A percentile compares a stretch with the other conserved stretches of the same genome.
phyloP scores from a whole-genome alignment of 371 early-diverging fungal species.

The Fennellomyces sp. region DNA sequence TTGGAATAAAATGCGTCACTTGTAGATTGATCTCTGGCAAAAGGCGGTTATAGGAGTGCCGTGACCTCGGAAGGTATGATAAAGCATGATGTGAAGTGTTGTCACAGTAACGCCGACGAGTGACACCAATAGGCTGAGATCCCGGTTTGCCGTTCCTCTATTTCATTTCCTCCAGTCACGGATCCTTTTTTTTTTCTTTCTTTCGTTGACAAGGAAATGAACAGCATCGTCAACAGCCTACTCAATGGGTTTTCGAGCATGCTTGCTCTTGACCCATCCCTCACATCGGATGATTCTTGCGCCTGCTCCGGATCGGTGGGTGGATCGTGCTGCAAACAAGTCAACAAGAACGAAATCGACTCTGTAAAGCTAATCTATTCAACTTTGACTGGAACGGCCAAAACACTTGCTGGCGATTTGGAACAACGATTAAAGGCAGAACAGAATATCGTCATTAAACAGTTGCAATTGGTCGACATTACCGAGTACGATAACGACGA shows the following conservation, averaged over 20 bases:
- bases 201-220: constrained; percentile 23
- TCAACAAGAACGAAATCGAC: constrained; percentile 25
- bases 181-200: not conserved
- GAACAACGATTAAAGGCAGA: constrained; percentile 25
- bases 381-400: constrained; percentile 55
- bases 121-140: too few species aligned
- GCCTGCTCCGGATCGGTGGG: constrained; percentile 21
- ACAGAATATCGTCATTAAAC: constrained; percentile 23
- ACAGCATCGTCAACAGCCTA: constrained; percentile 42
- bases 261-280: constrained; percentile 44
- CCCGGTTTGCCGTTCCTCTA: not conserved
- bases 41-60: too few species aligned
- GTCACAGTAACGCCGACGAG: not conserved
- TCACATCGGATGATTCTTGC: constrained; percentile 25
- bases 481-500: constrained; percentile 78
- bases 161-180: not conserved
- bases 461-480: constrained; percentile 54
- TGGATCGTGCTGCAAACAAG: constrained; percentile 34
- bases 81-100: too few species aligned
- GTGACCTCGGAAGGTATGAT: too few species aligned
- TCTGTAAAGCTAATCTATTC: constrained; percentile 53
- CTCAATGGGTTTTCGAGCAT: constrained; percentile 48
- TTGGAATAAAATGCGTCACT: too few species aligned
- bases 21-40: too few species aligned
- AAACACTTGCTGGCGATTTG: constrained; percentile 42